Percentiles rank a stretch among this genome's conserved stretches.
These are phyloP conservation scores for Wallacemonas sp. DNA, from an alignment of 208 protist genomes.

Conservation along the genomic window DNA sequence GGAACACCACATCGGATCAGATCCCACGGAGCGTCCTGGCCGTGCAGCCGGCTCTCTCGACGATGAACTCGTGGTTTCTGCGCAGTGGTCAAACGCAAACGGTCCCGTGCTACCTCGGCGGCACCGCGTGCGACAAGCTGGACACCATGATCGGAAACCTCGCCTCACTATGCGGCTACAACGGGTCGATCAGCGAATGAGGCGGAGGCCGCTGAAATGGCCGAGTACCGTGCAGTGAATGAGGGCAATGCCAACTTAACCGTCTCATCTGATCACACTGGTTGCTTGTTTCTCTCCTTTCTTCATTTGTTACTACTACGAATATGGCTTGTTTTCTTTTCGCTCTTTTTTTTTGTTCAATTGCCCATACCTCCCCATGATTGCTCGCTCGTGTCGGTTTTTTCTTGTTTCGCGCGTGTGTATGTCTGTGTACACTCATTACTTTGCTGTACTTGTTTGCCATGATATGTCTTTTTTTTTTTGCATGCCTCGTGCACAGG, in stretches of 20 bases:
- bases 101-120: constrained; percentile 39
- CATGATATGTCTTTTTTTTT: too few species aligned
- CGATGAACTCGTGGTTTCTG: constrained; percentile 41
- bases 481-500: too few species aligned
- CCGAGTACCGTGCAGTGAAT: too few species aligned
- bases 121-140: constrained; percentile 34
- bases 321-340: constrained; percentile 8
- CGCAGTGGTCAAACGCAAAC: constrained; percentile 33
- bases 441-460: too few species aligned
- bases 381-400: too few species aligned
- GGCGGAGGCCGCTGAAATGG: too few species aligned
- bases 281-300: too few species aligned
- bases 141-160: constrained; percentile 35
- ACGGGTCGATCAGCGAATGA: not conserved
- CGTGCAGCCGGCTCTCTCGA: constrained; percentile 29
- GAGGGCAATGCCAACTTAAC: too few species aligned
- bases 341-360: constrained; percentile 3
- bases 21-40: constrained; percentile 30
- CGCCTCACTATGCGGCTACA: constrained; percentile 22
- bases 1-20: constrained; percentile 1
- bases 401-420: too few species aligned
- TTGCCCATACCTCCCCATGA: not conserved
- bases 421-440: too few species aligned
- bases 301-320: not conserved
- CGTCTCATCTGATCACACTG: too few species aligned